A percentile compares a stretch with the other conserved stretches of the same genome.
Conservation (phyloP, 257 asterid species). For the Schizonepeta tenuifolia region DNA sequence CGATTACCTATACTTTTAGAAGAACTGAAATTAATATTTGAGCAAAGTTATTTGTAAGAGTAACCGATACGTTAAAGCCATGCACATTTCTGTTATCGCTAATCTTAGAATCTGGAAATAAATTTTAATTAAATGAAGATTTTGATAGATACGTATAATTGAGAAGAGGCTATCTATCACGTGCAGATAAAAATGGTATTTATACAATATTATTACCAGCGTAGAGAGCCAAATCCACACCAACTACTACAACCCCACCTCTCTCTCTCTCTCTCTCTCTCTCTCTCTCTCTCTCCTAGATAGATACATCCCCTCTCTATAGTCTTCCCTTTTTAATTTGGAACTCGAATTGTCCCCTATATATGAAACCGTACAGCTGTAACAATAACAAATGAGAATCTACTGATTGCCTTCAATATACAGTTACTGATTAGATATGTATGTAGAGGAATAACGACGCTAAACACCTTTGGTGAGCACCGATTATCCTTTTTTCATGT, state of each 20-base stretch:
- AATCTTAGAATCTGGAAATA: conserved; percentile 11
- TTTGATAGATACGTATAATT: neutral
- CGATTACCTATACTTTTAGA: no score
- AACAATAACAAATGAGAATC: neutral
- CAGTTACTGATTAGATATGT: no score
- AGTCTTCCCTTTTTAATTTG: conserved; percentile 27
- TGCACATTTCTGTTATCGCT: neutral
- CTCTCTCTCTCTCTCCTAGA: neutral
- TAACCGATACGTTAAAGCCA: no score
- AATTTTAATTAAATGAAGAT: neutral
- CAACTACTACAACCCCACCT: neutral
- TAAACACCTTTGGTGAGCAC: no score
- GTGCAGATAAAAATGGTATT: neutral
- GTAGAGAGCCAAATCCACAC: neutral
- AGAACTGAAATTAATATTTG: no score
- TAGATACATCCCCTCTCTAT: conserved; percentile 20
- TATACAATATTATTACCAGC: neutral
- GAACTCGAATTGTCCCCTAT: conserved; percentile 43
- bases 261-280: conserved; percentile 2
- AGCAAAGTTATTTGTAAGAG: no score
- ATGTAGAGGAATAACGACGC: no score
- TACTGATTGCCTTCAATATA: neutral
- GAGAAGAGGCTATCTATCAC: neutral
- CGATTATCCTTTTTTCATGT: no score
- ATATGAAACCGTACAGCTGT: conserved; percentile 55